These are phyloP conservation scores for Syncephalastrum racemosum DNA, from an alignment of 371 early-diverging fungal species.

Conservation along the genomic window DNA sequence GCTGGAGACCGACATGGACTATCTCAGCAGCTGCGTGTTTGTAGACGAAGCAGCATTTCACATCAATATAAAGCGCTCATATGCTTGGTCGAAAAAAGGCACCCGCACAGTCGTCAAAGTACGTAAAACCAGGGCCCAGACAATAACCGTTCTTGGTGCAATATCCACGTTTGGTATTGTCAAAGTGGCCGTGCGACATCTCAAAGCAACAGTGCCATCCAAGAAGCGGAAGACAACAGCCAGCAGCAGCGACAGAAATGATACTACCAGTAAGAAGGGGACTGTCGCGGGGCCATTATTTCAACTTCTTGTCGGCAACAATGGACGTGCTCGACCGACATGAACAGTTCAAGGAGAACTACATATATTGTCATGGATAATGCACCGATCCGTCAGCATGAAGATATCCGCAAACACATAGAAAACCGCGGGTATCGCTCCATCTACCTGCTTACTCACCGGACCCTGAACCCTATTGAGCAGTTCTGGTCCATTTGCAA, in stretches of 20 bases:
- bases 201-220: conserved; percentile 1
- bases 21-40: conserved; percentile 11
- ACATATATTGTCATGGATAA: conserved; percentile 23
- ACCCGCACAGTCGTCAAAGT: conserved; percentile 4
- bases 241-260: conserved; percentile 8
- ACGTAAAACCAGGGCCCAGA: conserved; percentile 4
- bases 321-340: conserved; percentile 19
- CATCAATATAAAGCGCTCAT: background rate
- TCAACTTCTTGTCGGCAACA: conserved; percentile 14
- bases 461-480: background rate
- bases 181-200: conserved; percentile 4
- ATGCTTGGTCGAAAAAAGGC: conserved; percentile 8
- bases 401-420: conserved; percentile 13
- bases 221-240: conserved; percentile 5
- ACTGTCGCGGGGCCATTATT: conserved; percentile 20
- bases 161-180: conserved; percentile 7
- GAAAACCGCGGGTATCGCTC: conserved; percentile 22
- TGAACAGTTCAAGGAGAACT: conserved; percentile 10
- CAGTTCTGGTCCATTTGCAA: too few species aligned
- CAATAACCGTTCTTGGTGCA: conserved; percentile 13
- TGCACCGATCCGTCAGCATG: conserved; percentile 16
- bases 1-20: conserved; percentile 10
- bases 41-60: conserved; percentile 15
- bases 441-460: background rate
- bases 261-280: conserved; percentile 13